A percentile compares a stretch with the other conserved stretches of the same genome.
These are phyloP conservation scores for Hypoxylon sp. DNA, from an alignment of 2,329 filamentous ascomycete genomes.

Conservation along the genomic window DNA sequence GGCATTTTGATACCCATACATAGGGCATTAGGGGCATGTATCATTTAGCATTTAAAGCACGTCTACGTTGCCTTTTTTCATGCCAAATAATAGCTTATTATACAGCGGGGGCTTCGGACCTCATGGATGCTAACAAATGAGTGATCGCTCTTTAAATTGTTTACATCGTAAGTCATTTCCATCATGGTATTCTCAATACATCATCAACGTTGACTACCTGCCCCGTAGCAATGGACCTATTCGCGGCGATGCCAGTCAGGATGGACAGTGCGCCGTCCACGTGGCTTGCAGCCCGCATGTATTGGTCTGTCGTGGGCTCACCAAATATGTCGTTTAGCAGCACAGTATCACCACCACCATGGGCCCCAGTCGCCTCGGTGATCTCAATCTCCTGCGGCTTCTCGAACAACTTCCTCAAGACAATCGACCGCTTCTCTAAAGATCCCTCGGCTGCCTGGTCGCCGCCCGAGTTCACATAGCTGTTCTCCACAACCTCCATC, in stretches of 20 bases:
- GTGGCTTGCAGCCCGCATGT: conserved; percentile 70
- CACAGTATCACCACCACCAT: conserved; percentile 72
- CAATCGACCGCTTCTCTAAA: conserved; percentile 64
- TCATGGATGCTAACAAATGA: not conserved
- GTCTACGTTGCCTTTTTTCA: conserved; percentile 1
- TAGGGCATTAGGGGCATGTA: conserved; percentile 10
- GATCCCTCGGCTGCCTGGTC: conserved; percentile 70
- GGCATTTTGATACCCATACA: conserved; percentile 38
- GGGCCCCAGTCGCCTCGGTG: conserved; percentile 66
- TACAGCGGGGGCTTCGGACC: not conserved
- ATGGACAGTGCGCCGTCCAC: conserved; percentile 72
- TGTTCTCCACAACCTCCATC: conserved; percentile 74
- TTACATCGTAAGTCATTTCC: conserved; percentile 15
- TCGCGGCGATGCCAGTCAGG: conserved; percentile 72
- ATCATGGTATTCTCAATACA: conserved; percentile 57
- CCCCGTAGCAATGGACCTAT: conserved; percentile 70
- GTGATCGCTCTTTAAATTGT: not conserved
- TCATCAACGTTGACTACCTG: conserved; percentile 71
- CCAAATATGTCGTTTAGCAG: conserved; percentile 72
- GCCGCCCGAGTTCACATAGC: conserved; percentile 73
- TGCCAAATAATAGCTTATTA: conserved; percentile 23
- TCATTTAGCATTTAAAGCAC: conserved; percentile 10
- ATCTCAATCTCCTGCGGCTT: conserved; percentile 70
- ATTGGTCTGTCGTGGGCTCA: conserved; percentile 65
- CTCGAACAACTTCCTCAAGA: conserved; percentile 69